Conservation (phyloP, 2,329 filamentous ascomycete genomes). For the Arthroderma sp. region DNA sequence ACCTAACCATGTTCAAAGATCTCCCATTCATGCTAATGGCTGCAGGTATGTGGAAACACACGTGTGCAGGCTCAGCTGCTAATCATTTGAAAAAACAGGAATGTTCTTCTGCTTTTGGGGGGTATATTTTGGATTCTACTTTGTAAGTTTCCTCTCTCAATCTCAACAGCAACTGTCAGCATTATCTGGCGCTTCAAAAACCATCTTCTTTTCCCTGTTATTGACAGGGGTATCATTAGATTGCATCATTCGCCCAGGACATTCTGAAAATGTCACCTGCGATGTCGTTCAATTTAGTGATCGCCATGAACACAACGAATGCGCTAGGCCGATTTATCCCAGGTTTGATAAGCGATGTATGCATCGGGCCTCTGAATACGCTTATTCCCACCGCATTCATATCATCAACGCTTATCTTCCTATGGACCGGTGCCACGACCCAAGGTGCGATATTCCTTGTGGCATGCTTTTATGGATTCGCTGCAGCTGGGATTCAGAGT, state of each 20-base stretch:
- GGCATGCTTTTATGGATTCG: constrained; percentile 22
- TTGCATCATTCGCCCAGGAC: constrained; percentile 17
- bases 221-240: constrained; percentile 8
- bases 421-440: constrained; percentile 34
- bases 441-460: constrained; percentile 14
- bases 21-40: constrained; percentile 13
- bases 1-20: constrained; percentile 10
- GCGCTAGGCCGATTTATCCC: constrained; percentile 21
- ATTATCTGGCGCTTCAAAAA: background rate
- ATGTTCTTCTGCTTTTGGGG: constrained; percentile 21
- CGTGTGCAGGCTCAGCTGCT: background rate
- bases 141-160: constrained; percentile 6
- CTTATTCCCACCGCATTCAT: constrained; percentile 30
- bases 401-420: constrained; percentile 34
- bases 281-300: constrained; percentile 17
- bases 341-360: constrained; percentile 17
- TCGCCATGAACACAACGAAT: constrained; percentile 20
- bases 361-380: constrained; percentile 23
- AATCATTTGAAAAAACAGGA: constrained; percentile 1
- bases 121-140: constrained; percentile 22
- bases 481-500: constrained; percentile 19
- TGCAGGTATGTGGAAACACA: constrained; percentile 8
- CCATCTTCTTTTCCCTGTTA: no score
- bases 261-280: constrained; percentile 14
- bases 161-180: background rate